A percentile compares a stretch with the other conserved stretches of the same genome.
These are phyloP conservation scores for Grosmannia huntii DNA, from an alignment of 2,329 filamentous ascomycete genomes.

Conservation along the genomic window DNA sequence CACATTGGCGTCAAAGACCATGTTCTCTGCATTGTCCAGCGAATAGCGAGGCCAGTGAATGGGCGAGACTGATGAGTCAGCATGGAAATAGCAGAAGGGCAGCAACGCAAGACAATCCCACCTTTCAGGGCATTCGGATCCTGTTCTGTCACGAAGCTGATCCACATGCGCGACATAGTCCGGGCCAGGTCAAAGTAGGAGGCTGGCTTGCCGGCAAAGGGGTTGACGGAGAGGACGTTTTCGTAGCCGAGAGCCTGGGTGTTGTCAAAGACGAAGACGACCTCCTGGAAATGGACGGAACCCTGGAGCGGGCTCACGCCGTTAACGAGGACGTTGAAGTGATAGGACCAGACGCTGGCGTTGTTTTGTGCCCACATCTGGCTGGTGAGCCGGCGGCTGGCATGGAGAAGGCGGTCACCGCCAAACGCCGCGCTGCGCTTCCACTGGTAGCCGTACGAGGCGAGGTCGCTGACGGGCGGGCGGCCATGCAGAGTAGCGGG, in stretches of 20 bases:
- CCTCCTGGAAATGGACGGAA: conserved; percentile 30
- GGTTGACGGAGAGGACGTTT: conserved; percentile 13
- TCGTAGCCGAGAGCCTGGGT: conserved; percentile 30
- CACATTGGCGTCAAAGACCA: conserved; percentile 25
- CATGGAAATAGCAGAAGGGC: conserved; percentile 3
- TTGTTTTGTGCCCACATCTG: conserved; percentile 5
- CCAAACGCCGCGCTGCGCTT: conserved; percentile 7
- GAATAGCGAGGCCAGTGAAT: conserved; percentile 28
- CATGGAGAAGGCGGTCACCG: conserved; percentile 11
- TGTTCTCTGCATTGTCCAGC: conserved; percentile 25
- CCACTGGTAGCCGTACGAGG: background rate
- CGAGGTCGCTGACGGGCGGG: background rate
- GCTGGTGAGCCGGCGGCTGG: conserved; percentile 1
- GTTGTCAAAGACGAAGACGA: conserved; percentile 42
- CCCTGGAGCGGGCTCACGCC: conserved; percentile 16
- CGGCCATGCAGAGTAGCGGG: conserved; percentile 19
- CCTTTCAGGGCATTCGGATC: conserved; percentile 25
- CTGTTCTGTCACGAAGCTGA: conserved; percentile 31
- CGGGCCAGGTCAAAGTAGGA: conserved; percentile 28
- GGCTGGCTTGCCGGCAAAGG: conserved; percentile 27
- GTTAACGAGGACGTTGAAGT: conserved; percentile 25
- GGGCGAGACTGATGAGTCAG: conserved; percentile 4
- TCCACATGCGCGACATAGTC: conserved; percentile 39
- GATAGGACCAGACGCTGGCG: conserved; percentile 23
- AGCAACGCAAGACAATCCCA: background rate